These are phyloP conservation scores for Cercospora berteroae DNA, from an alignment of 2,329 filamentous ascomycete species.

Conservation along the genomic window DNA sequence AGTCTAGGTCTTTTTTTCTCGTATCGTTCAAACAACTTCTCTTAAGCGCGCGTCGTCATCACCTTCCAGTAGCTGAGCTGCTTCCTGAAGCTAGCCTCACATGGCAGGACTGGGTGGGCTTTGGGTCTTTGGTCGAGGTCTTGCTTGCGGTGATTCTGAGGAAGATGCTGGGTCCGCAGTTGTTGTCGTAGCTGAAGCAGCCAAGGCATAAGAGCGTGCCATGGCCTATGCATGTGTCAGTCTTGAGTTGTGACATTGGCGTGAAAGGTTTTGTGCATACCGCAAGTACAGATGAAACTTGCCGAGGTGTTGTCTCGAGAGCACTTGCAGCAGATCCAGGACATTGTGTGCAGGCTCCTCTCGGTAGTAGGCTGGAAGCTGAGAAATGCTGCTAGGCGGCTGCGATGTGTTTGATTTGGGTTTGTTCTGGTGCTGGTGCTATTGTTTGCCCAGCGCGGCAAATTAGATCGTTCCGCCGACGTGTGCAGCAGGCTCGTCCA, in stretches of 20 bases:
- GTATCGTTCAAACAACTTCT: background rate
- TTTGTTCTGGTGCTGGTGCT: background rate
- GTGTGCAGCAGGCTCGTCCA: background rate
- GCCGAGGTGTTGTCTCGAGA: slow-evolving; percentile 16
- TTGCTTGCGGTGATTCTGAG: slow-evolving; percentile 3
- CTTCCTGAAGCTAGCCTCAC: background rate
- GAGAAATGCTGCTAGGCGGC: slow-evolving; percentile 5
- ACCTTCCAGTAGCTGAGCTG: background rate
- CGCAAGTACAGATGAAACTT: slow-evolving; percentile 15
- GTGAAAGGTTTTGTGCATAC: background rate
- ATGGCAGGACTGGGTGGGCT: background rate
- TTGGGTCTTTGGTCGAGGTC: background rate
- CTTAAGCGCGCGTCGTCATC: background rate
- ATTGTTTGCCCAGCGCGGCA: background rate
- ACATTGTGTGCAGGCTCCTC: background rate
- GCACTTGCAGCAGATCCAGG: slow-evolving; percentile 20
- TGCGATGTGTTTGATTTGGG: background rate
- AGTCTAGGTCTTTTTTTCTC: background rate
- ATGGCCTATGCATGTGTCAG: slow-evolving; percentile 1
- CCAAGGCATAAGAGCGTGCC: slow-evolving; percentile 13
- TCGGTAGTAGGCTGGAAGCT: background rate
- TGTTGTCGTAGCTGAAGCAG: slow-evolving; percentile 18
- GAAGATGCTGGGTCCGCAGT: background rate
- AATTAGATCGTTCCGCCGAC: background rate
- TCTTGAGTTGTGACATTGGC: background rate